Conservation (phyloP, 345 rosid genomes). For the Stellera chamaejasme region DNA sequence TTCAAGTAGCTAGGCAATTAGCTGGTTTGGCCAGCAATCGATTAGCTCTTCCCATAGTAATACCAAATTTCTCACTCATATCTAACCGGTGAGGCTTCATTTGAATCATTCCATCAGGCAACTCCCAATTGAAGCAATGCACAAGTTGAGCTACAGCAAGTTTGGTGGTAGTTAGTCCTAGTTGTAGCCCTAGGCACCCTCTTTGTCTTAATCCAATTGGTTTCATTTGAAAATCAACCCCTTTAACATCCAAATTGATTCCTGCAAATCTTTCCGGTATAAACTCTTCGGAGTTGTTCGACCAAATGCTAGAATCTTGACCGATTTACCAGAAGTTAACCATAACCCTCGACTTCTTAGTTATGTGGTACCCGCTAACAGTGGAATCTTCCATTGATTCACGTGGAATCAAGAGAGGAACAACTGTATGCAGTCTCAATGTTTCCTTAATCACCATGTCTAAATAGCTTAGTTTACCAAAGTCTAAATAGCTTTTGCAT, state of each 20-base stretch:
- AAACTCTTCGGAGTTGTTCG: slow-evolving; percentile 5
- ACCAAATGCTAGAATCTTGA: slow-evolving; percentile 15
- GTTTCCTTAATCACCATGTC: slow-evolving; percentile 11
- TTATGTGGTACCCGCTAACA: slow-evolving; percentile 15
- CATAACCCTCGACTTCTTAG: slow-evolving; percentile 13
- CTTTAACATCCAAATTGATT: slow-evolving; percentile 3
- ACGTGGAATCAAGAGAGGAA: slow-evolving; percentile 12
- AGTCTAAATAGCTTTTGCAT: slow-evolving; percentile 17
- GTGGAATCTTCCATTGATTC: slow-evolving; percentile 13
- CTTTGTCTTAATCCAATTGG: slow-evolving; percentile 14
- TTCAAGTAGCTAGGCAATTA: background rate
- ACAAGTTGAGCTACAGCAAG: slow-evolving; percentile 9
- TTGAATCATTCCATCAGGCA: slow-evolving; percentile 15
- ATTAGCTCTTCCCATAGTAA: slow-evolving; percentile 2
- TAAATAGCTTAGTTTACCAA: slow-evolving; percentile 8
- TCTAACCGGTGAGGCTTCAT: slow-evolving; percentile 5
- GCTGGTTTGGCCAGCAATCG: slow-evolving; percentile 5
- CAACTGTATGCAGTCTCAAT: slow-evolving; percentile 8
- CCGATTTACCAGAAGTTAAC: slow-evolving; percentile 17
- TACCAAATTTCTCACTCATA: slow-evolving; percentile 11
- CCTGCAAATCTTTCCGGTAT: slow-evolving; percentile 1
- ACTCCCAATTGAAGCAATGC: slow-evolving; percentile 14
- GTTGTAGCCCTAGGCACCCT: slow-evolving; percentile 4
- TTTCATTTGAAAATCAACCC: slow-evolving; percentile 5
- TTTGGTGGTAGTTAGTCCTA: background rate